Conservation (phyloP, 306 rosid genomes). For the Begonia loranthoides region DNA sequence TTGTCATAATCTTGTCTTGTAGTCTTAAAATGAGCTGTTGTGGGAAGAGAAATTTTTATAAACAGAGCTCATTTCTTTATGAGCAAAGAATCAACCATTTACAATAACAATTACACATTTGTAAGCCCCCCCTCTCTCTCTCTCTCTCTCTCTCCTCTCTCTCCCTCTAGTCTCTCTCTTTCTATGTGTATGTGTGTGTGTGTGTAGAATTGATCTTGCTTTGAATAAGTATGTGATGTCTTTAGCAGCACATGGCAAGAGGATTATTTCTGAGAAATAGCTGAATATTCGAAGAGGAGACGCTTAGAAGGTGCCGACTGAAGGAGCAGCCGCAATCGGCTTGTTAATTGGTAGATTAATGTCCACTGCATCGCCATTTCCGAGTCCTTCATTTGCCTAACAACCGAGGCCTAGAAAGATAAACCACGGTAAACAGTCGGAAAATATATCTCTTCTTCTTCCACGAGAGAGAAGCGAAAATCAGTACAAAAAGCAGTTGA, state of each 20-base stretch:
- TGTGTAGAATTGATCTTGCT: not conserved
- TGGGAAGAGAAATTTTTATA: slow-evolving; percentile 10
- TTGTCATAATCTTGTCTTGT: not conserved
- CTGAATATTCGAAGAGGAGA: slow-evolving; percentile 68
- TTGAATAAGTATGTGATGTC: not conserved
- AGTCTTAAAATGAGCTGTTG: slow-evolving; percentile 16
- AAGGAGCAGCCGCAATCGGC: slow-evolving; percentile 59
- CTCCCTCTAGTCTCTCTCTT: too few species aligned
- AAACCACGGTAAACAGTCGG: not conserved
- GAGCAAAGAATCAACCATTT: slow-evolving; percentile 32
- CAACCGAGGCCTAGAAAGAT: slow-evolving; percentile 48
- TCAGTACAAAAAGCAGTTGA: not conserved
- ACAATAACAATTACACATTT: not conserved
- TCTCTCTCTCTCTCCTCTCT: not conserved
- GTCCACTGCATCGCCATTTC: slow-evolving; percentile 93
- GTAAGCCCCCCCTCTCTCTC: not conserved
- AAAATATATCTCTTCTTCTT: not conserved
- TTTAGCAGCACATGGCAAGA: not conserved
- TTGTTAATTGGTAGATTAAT: slow-evolving; percentile 73
- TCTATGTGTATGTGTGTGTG: too few species aligned
- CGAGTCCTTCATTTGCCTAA: slow-evolving; percentile 85
- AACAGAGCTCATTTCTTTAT: slow-evolving; percentile 19
- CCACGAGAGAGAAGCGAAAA: too few species aligned
- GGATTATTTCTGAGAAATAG: slow-evolving; percentile 50
- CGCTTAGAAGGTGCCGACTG: slow-evolving; percentile 65